Evolutionary conservation across 306 rosid genomes (phyloP), one percentile per base, ranked within the genome.

Genomic region (Mimosa bimucronata): DNA sequence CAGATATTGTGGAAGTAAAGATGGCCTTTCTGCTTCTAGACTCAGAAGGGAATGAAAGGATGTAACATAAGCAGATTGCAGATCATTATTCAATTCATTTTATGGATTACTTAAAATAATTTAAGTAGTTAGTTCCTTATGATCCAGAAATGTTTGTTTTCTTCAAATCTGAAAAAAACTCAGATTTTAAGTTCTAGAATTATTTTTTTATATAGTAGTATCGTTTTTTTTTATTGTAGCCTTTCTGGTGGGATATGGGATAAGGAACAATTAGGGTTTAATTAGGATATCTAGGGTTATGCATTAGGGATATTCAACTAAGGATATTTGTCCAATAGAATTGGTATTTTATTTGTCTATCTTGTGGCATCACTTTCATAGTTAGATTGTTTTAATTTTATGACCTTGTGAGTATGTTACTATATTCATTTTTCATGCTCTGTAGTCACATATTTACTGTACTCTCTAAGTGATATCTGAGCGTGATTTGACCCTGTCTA

Each of bases 401-500:
- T 13, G 19, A 31, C 62, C 52, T 31, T 48, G 13, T 48, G 53
- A 50, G 53, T 66, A 29, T 64, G 75, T 71, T 79, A 40, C 55
- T 8, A 45, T 73, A 45, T 73, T 58, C 69, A 73, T 77, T 21
- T 60, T 71, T 69, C 38, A 77, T 34, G 41, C 68, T 60, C 62
- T 55, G 66, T 62, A 21, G n/a, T n/a, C n/a, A n/a, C n/a, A n/a
- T n/a, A n/a, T n/a, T n/a, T 60, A 28, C 78, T 65, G 64, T 40
- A 68, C 61, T 71, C 19, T 31, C 18, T 11, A 16, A 55, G 65
- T 71, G 31, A 80, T 74, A 45, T 50, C 23, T 86, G 83, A 81
- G 68, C 69, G 57, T 76, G 60, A 76, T 55, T 82, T 89, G 79
- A 79, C 70, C 29, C 9, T n/a, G 41, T 81, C 71, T 85, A 9